Conservation (phyloP, 2,329 filamentous ascomycete species). For the Claviceps africana region DNA sequence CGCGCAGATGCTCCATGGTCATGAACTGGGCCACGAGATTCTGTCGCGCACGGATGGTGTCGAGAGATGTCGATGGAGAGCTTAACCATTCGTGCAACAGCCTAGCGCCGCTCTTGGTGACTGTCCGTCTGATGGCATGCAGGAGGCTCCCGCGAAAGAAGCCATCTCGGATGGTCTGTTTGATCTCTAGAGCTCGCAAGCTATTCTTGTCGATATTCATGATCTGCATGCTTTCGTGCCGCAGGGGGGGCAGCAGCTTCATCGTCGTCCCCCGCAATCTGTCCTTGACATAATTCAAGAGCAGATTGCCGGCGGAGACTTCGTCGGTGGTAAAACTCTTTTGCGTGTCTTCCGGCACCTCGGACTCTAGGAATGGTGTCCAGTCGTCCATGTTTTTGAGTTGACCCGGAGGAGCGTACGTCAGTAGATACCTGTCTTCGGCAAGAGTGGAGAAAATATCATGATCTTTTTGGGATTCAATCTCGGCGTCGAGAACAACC, state of each 20-base stretch:
- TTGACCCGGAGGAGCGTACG: constrained; percentile 44
- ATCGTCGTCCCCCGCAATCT: constrained; percentile 65
- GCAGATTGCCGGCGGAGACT: constrained; percentile 58
- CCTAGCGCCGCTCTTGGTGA: constrained; percentile 80
- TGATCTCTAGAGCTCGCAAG: constrained; percentile 76
- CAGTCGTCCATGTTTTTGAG: constrained; percentile 47
- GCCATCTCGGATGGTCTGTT: constrained; percentile 71
- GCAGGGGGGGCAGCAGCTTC: constrained; percentile 69
- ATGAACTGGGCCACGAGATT: constrained; percentile 71
- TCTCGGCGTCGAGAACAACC: constrained; percentile 58
- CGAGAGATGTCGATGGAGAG: constrained; percentile 77
- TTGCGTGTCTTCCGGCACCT: constrained; percentile 40
- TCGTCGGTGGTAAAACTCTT: constrained; percentile 53
- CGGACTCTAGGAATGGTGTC: constrained; percentile 62
- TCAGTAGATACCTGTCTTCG: constrained; percentile 63
- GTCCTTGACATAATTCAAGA: constrained; percentile 75
- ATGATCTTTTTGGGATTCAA: constrained; percentile 44
- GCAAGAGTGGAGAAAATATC: constrained; percentile 53
- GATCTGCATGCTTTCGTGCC: constrained; percentile 58
- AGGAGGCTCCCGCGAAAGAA: constrained; percentile 70
- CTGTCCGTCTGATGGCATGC: constrained; percentile 77
- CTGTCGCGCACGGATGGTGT: constrained; percentile 63
- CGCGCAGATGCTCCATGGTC: constrained; percentile 49
- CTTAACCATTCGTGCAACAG: constrained; percentile 75
- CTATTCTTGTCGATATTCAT: constrained; percentile 92